These are phyloP conservation scores for Paecilomyces variotii DNA, from an alignment of 2,329 filamentous ascomycete species.

Conservation along the genomic window DNA sequence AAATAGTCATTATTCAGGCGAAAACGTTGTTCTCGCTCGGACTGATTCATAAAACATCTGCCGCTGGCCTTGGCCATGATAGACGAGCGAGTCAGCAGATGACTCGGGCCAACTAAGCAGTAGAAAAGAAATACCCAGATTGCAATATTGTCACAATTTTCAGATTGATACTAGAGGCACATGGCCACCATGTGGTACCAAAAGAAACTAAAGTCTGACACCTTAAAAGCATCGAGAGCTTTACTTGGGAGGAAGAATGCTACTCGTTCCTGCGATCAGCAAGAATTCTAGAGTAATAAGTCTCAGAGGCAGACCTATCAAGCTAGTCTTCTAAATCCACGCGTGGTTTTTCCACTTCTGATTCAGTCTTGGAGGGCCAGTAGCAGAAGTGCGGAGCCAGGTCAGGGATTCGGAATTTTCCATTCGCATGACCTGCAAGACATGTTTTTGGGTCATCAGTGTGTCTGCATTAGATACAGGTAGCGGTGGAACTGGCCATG, in stretches of 20 bases:
- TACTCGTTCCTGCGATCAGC: background rate
- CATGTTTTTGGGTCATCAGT: background rate
- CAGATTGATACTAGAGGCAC: background rate
- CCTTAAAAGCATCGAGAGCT: background rate
- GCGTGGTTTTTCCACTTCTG: background rate
- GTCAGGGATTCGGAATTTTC: background rate
- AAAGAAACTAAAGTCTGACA: constrained; percentile 1
- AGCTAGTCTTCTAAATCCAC: background rate
- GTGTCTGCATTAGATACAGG: background rate
- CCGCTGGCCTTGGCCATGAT: background rate
- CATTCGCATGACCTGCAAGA: background rate
- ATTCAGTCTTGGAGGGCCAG: background rate
- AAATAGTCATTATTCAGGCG: background rate
- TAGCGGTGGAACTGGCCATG: background rate
- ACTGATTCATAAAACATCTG: constrained; percentile 2
- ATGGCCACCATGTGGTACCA: constrained; percentile 2
- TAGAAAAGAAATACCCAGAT: background rate
- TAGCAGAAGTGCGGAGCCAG: background rate
- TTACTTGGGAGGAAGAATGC: background rate
- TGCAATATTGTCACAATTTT: constrained; percentile 1
- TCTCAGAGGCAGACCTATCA: background rate
- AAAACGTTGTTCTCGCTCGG: background rate
- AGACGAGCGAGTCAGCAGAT: background rate
- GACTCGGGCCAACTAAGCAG: background rate
- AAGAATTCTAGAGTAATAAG: background rate